Percentiles rank a stretch among this genome's conserved stretches.
Conservation (phyloP, 2,329 filamentous ascomycete genomes). For the Sclerotinia nivalis region DNA sequence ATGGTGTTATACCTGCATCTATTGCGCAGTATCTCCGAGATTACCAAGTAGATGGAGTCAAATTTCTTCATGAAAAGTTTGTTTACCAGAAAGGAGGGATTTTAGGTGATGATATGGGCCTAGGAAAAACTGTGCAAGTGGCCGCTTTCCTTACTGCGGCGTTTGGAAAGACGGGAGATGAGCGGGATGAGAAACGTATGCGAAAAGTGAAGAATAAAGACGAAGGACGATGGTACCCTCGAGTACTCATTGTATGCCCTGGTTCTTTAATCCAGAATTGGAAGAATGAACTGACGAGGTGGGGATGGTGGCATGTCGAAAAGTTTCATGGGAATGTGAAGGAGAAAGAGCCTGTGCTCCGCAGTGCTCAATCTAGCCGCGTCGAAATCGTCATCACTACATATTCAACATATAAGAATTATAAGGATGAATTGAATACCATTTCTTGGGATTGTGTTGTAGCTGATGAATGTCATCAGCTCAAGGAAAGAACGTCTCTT, state of each 20-base stretch:
- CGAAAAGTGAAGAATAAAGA: constrained; percentile 71
- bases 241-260: constrained; percentile 82
- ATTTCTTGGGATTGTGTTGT: constrained; percentile 92
- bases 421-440: constrained; percentile 72
- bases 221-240: constrained; percentile 72
- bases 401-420: constrained; percentile 84
- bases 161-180: constrained; percentile 91
- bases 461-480: constrained; percentile 87
- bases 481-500: constrained; percentile 78
- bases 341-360: constrained; percentile 71
- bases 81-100: constrained; percentile 83
- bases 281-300: constrained; percentile 80
- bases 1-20: constrained; percentile 79
- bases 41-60: constrained; percentile 84
- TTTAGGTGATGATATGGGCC: constrained; percentile 88
- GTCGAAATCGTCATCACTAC: constrained; percentile 93
- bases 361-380: constrained; percentile 71
- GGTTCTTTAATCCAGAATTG: constrained; percentile 89
- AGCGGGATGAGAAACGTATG: constrained; percentile 83
- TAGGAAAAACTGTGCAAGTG: constrained; percentile 96
- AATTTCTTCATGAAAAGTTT: constrained; percentile 85
- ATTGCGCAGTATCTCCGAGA: constrained; percentile 90
- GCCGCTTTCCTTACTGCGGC: constrained; percentile 88
- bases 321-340: constrained; percentile 70
- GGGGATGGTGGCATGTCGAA: constrained; percentile 95